phyloP scores from a whole-genome alignment of 345 rosid genomes.

The Cochlearia excelsa region DNA sequence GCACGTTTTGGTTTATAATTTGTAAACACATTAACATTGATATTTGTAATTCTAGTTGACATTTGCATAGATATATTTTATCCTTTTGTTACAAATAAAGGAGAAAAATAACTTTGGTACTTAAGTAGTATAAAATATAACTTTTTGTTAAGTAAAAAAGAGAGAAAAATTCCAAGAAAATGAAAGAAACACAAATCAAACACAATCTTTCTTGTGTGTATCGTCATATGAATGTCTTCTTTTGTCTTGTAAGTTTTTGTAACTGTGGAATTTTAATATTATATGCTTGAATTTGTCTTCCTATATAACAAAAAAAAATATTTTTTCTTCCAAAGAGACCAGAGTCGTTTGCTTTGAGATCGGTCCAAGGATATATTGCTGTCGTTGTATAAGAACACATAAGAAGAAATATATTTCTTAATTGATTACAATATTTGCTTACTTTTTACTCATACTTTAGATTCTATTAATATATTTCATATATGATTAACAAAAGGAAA shows the following conservation, averaged over 20 bases:
- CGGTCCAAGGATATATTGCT: conserved; percentile 10
- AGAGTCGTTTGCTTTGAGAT: conserved; percentile 22
- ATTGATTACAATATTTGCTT: conserved; percentile 21
- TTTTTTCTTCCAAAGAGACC: background rate
- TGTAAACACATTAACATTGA: background rate
- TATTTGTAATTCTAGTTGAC: conserved; percentile 13
- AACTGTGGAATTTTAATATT: background rate
- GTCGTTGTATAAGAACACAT: conserved; percentile 21
- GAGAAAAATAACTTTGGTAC: background rate
- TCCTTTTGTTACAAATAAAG: background rate
- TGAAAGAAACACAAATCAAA: conserved; percentile 15
- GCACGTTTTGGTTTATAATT: conserved; percentile 21
- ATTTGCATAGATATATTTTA: conserved; percentile 14
- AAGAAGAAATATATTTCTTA: conserved; percentile 8
- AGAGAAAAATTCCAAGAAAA: conserved; percentile 7
- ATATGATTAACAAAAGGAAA: too few species aligned
- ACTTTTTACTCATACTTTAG: conserved; percentile 9
- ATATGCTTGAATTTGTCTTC: conserved; percentile 9
- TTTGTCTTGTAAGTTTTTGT: conserved; percentile 23
- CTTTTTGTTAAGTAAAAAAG: background rate
- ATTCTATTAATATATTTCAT: background rate
- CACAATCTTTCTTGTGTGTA: conserved; percentile 18
- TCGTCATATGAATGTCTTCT: conserved; percentile 24
- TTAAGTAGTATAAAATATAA: background rate
- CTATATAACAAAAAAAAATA: too few species aligned